Conservation (phyloP, 2,329 filamentous ascomycete species). For the Diplocarpon rosae region DNA sequence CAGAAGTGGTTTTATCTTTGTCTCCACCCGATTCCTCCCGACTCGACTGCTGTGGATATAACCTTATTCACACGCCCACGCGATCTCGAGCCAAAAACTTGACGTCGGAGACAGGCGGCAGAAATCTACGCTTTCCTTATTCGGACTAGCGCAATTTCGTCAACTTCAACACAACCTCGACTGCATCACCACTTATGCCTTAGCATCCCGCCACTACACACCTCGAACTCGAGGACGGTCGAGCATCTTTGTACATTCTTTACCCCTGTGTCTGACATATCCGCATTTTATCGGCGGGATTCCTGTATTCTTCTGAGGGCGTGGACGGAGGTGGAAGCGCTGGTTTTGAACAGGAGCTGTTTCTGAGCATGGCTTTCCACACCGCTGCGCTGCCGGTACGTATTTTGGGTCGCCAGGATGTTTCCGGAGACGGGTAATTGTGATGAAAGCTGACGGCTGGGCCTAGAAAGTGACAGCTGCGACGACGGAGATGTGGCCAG, state of each 20-base stretch:
- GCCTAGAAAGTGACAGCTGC: conserved; percentile 36
- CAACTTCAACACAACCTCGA: conserved; percentile 3
- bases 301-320: too few species aligned
- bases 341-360: not conserved
- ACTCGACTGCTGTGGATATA: too few species aligned
- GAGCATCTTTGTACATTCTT: not conserved
- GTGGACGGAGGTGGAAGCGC: conserved; percentile 1
- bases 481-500: conserved; percentile 34
- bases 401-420: not conserved
- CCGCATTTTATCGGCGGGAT: not conserved
- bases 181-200: conserved; percentile 1
- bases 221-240: not conserved
- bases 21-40: too few species aligned
- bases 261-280: not conserved
- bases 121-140: too few species aligned
- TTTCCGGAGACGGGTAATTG: not conserved
- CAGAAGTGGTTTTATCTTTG: conserved; percentile 20
- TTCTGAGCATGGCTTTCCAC: conserved; percentile 20
- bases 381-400: conserved; percentile 21
- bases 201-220: conserved; percentile 1
- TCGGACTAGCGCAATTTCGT: not conserved
- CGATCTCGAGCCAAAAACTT: too few species aligned
- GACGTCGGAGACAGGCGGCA: too few species aligned
- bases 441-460: conserved; percentile 5
- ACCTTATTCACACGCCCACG: too few species aligned